phyloP scores from a whole-genome alignment of 805 yeast species.

The Brettanomyces sp. region DNA sequence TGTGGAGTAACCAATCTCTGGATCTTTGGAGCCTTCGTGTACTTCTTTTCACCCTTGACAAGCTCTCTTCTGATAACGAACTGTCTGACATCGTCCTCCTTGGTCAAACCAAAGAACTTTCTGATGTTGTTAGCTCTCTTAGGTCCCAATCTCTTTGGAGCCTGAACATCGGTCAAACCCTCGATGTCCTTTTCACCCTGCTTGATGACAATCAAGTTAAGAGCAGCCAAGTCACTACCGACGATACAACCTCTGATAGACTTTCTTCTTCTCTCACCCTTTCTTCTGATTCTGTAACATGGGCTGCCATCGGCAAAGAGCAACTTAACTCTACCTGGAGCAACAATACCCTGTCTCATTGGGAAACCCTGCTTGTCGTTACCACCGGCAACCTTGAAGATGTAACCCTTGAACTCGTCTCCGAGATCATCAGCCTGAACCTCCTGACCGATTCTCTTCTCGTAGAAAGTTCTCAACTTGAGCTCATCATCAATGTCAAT shows the following conservation, averaged over 20 bases:
- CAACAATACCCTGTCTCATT: conserved; percentile 99
- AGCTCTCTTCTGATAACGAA: conserved; percentile 98
- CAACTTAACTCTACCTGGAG: conserved; percentile 98
- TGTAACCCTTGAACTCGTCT: conserved; percentile 99
- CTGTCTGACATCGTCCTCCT: conserved; percentile 84
- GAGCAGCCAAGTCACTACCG: conserved; percentile 92
- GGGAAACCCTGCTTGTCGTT: conserved; percentile 99
- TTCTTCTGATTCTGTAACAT: conserved; percentile 99
- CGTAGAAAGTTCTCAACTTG: conserved; percentile 96
- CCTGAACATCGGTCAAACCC: conserved; percentile 90
- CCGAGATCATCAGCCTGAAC: conserved; percentile 97
- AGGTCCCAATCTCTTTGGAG: conserved; percentile 99
- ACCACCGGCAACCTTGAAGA: conserved; percentile 98
- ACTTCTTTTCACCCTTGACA: conserved; percentile 94
- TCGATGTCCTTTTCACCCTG: conserved; percentile 94
- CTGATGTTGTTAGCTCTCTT: conserved; percentile 99
- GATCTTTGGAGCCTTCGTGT: conserved; percentile 99
- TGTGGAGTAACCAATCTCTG: conserved; percentile 99
- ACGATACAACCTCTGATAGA: conserved; percentile 99
- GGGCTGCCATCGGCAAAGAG: conserved; percentile 90
- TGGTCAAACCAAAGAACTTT: conserved; percentile 97
- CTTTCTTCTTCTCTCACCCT: conserved; percentile 99
- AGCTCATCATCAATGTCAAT: conserved; percentile 98
- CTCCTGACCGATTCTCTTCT: conserved; percentile 99
- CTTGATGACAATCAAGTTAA: conserved; percentile 88